Base-by-base conservation (phyloP, 805 yeast species). In the Komagataella mondaviorum region DNA sequence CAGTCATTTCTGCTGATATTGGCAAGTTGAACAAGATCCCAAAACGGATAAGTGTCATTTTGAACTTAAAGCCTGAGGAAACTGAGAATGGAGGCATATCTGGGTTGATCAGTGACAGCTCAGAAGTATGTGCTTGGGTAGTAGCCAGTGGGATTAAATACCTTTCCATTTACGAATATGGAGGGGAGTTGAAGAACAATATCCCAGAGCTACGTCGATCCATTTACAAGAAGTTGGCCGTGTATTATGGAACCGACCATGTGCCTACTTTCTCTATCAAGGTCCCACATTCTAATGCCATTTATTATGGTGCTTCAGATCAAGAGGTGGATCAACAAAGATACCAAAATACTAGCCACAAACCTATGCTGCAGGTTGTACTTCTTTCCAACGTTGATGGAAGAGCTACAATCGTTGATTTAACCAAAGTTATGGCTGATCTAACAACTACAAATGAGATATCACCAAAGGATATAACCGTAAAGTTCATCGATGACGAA, bases 71-170 rank as follows among this genome's bases (percentile, higher is more conserved):
- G 60, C 76, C 83, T 23, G 88, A 81, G 53, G 86, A 84, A 55
- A 91, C 83, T 58, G 95, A 88, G 59, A 91, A 89, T 54, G 96
- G 96, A 36, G 97, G 97, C 2, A 65, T 84, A 46, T 87, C 83
- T 54, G 96, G 95, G 0, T 70, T 91, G 46, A 71, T 90, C 59
- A 81, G 78, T 56, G 87, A 87, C 59, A 76, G 83, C 5, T 77
- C 90, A 48, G 96, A 90, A 59, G 55, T 90, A 44, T 75, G 80
- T 1, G 81, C 93, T 5, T 93, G 99, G 99, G 76, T 88, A 45
- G 64, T 88, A n/a, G 84, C 95, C 39, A 80, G 91, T n/a, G 96
- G 96, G 1, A 78, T 89, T 49, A 79, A 81, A 45, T 68, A 71
- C 53, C 70, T 91, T 54, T 73, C 85, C 3, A 71, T 93, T 46